Evolutionary conservation across 2,329 filamentous ascomycete species (phyloP).

Genomic region (Neofusicoccum ribis): DNA sequence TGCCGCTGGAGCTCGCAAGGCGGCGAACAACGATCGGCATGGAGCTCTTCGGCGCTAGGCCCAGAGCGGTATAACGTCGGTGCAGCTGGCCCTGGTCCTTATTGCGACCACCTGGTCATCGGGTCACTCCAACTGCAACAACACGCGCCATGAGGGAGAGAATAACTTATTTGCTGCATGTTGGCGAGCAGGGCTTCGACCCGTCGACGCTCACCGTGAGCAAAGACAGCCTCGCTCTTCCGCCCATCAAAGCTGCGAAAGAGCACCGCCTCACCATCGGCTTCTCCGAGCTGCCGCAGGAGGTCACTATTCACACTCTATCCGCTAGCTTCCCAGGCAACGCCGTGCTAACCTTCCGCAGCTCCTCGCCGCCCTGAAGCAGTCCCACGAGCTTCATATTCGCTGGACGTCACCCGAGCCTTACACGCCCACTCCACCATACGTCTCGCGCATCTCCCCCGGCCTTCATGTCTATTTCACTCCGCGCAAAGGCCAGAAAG

Average conservation of each 20-base stretch:
- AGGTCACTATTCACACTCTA: slow-evolving; percentile 45
- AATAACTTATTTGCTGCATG: slow-evolving; percentile 71
- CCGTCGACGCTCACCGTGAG: slow-evolving; percentile 63
- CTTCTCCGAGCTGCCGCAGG: slow-evolving; percentile 70
- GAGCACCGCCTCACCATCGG: slow-evolving; percentile 78
- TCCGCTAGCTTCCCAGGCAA: background rate
- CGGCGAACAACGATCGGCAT: background rate
- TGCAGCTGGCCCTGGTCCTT: background rate
- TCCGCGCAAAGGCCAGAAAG: slow-evolving; percentile 46
- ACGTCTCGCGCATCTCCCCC: slow-evolving; percentile 72
- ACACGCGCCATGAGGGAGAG: slow-evolving; percentile 65
- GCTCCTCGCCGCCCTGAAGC: slow-evolving; percentile 62
- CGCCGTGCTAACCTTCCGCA: slow-evolving; percentile 28
- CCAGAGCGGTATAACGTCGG: background rate
- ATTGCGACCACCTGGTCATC: slow-evolving; percentile 18
- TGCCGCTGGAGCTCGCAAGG: background rate
- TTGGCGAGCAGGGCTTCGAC: slow-evolving; percentile 56
- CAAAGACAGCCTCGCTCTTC: slow-evolving; percentile 56
- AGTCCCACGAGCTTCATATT: slow-evolving; percentile 72
- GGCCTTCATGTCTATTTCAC: slow-evolving; percentile 82
- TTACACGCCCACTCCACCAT: slow-evolving; percentile 66
- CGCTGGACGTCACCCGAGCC: slow-evolving; percentile 68
- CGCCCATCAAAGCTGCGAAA: slow-evolving; percentile 65
- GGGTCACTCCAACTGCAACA: background rate
- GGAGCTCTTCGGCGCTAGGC: slow-evolving; percentile 1